Base-by-base conservation (phyloP, 2,329 filamentous ascomycete genomes). In the Phyllosticta ampelicida region DNA sequence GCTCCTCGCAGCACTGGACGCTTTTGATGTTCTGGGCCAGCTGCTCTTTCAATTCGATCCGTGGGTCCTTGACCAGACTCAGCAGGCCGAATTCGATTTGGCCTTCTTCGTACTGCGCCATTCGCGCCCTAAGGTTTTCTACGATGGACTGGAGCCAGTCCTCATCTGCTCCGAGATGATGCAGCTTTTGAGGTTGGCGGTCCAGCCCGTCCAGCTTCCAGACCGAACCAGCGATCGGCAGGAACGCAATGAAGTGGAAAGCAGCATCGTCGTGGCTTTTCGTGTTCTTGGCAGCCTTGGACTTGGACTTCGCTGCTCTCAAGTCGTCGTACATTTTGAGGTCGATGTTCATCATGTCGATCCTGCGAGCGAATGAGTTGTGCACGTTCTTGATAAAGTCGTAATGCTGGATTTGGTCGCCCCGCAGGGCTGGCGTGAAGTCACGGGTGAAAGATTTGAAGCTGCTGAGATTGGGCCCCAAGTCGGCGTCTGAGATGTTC, bases 141-240 rank as follows among this genome's bases (percentile, higher is more conserved):
- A 78, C 79, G 0, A 84, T 86, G 6, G 86, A 70, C 1, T 74
- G 70, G 3, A 89, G 77, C 90, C 90, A 96, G 64, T 86, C 78
- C 5, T 73, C 69, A 5, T 74, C 69, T 3, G 16, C 36, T 5
- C 66, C 73, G 66, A 64, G 20, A 72, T 75, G 71, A 63, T 59
- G 28, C 58, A 16, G 13, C 29, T 51, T 68, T 54, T 67, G 54
- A 2, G 90, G 92, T 62, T 85, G 82, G 49, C 76, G 76, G 68
- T 91, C 84, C 20, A 96, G 76, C 4, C 92, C 92, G 70, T 97
- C 92, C 5, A 97, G 82, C 69, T 91, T 89, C 90, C 90, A 96
- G 13, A 96, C 81, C 58, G 82, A 77, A 2, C 82, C 85, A n/a
- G 80, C 78, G 13, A 84, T 80, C 1, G 89, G 89, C 28, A 96